A percentile compares a stretch with the other conserved stretches of the same genome.
Conservation (phyloP, 139 green algal genomes). For the Picochlorum sp. region DNA sequence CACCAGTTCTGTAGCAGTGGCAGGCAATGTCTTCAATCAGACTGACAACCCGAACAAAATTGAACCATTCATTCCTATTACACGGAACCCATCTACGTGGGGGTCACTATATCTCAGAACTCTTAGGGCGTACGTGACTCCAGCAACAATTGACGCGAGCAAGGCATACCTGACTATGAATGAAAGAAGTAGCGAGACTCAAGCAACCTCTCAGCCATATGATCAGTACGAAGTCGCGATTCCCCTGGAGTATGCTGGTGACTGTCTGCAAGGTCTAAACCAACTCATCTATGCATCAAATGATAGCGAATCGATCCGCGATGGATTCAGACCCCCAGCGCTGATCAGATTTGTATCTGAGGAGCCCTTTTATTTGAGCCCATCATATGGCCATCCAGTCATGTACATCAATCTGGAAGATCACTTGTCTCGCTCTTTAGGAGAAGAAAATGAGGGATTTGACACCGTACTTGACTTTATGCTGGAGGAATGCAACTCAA, state of each 20-base stretch:
- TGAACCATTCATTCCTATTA: too few species aligned
- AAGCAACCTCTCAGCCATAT: conserved; percentile 32
- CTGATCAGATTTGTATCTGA: conserved; percentile 43
- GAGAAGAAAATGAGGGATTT: conserved; percentile 14
- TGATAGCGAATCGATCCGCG: conserved; percentile 10
- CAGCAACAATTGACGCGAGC: conserved; percentile 28
- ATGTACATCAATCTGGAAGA: conserved; percentile 79
- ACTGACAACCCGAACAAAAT: too few species aligned
- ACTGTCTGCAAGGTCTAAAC: conserved; percentile 32
- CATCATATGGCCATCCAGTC: conserved; percentile 29
- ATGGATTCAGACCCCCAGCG: conserved; percentile 31
- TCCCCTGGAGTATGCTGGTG: conserved; percentile 37
- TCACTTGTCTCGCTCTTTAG: conserved; percentile 43
- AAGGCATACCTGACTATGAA: conserved; percentile 14
- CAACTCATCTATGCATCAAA: conserved; percentile 32
- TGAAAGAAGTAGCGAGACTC: conserved; percentile 16
- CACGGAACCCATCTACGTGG: too few species aligned
- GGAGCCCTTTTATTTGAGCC: conserved; percentile 54
- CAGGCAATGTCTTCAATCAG: too few species aligned
- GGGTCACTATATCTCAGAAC: too few species aligned
- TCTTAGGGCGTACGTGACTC: neutral
- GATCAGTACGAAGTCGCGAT: conserved; percentile 61
- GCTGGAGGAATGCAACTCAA: conserved; percentile 39
- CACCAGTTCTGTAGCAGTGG: too few species aligned
- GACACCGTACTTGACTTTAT: conserved; percentile 29